Base-by-base conservation (phyloP, 192 early-diverging fungal genomes). In the Funneliformis mosseae region DNA sequence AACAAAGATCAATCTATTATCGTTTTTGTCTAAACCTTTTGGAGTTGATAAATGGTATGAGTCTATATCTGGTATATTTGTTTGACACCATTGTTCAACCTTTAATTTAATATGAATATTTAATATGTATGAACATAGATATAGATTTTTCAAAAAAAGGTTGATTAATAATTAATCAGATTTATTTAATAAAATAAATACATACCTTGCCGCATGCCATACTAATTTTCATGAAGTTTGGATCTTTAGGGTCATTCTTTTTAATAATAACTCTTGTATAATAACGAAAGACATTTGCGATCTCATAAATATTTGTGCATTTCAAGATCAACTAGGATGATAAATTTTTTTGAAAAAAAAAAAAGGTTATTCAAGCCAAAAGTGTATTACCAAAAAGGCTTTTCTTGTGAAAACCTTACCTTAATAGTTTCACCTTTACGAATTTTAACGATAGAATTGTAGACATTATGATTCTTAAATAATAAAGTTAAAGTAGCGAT, bases 401-500 rank as follows among this genome's bases (percentile, higher is more conserved):
- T n/a, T 50, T 5, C 8, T 28, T 46, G 7, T 66, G 3, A 66
- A 48, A 10, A 5, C 41, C 23, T 94, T 63, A 95, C 80, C 83
- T 90, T 89, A 33, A 94, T 86, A 38, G 94, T 89, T 84, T 94
- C 91, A 48, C 94, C 94, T 84, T 94, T 95, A 79, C 97, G 94
- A 82, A 99, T 99, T 88, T 99, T 99, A 77, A 95, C 93, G 45
- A 92, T 92, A 67, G 85, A 87, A 9, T 70, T 80, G 80, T 95
- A 98, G 18, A 98, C 85, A 46, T 87, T 84, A 61, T 91, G 83
- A 85, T 97, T 97, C 86, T 96, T 95, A 84, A 94, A 97, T 70
- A 97, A 93, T 69, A 95, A 77, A 33, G 90, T 88, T 23, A 99
- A 84, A 3, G 97, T 94, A 38, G 98, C 93, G 81, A 99, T 95